Evolutionary conservation across 2,329 filamentous ascomycete species (phyloP), one percentile per base, ranked within the genome.

Genomic region (Fusarium zealandicum): DNA sequence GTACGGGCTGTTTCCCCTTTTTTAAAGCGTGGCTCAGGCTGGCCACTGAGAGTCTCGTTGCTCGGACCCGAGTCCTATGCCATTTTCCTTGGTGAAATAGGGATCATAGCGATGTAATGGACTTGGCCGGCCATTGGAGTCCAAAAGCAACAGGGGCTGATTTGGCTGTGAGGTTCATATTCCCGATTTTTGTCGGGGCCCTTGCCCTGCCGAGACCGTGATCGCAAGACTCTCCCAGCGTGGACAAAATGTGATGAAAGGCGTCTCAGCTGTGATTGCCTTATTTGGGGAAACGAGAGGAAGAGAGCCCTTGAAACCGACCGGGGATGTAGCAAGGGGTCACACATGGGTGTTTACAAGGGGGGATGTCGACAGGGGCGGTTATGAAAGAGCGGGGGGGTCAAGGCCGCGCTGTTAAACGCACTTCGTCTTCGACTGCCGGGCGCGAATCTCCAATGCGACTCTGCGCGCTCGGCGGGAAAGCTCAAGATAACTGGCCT

Each of bases 261-360:
- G 42, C 51, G 39, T 61, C 45, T 61, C 51, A 58, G 49, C 47
- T 52, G 47, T 44, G 39, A 59, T 59, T 51, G 33, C 58, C 56
- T 54, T 59, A 61, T 63, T 65, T 58, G 61, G 61, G 60, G 54
- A 63, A 63, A 54, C 54, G 57, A 57, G 61, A 59, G 57, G 63
- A 45, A 44, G 46, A 59, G 18, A 57, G 41, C 10, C 43, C 31
- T 43, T 54, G 55, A 56, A 62, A 63, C 36, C 40, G 18, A 42
- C 47, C 10, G 40, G 54, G 59, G 17, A 30, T 17, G 28, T 37
- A 27, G 37, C 36, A 41, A 42, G 46, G 36, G 45, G 37, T 30
- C 31, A 16, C 17, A 37, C 48, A 63, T 57, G 59, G 59, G 30
- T 63, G 37, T 51, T 59, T 63, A 51, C 54, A 52, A 52, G 50